A percentile compares a stretch with the other conserved stretches of the same genome.
These are phyloP conservation scores for Elongisporangium anandrum DNA, from an alignment of 352 stramenopile species.

Conservation along the genomic window DNA sequence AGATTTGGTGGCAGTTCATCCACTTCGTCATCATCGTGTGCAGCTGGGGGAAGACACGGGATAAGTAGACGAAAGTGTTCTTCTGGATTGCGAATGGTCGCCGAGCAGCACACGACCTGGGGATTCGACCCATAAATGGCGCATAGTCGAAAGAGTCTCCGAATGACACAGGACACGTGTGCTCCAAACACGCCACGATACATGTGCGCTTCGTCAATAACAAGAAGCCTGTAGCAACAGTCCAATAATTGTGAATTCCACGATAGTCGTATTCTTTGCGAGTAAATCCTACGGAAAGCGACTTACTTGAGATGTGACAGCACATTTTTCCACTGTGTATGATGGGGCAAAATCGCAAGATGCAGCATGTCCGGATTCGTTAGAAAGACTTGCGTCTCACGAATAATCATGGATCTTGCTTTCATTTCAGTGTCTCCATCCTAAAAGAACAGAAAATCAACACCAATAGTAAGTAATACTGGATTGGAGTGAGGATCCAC, in stretches of 20 bases:
- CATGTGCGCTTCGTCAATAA: slow-evolving; percentile 91
- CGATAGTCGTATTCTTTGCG: not conserved
- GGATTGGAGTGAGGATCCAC: no score
- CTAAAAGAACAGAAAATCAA: slow-evolving; percentile 25
- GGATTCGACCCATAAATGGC: slow-evolving; percentile 74
- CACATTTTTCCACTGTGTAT: slow-evolving; percentile 87
- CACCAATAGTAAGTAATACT: no score
- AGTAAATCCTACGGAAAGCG: slow-evolving; percentile 16
- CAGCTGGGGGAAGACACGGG: slow-evolving; percentile 43
- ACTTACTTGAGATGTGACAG: slow-evolving; percentile 89
- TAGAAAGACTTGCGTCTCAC: slow-evolving; percentile 92
- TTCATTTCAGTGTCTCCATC: slow-evolving; percentile 95
- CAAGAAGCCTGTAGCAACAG: slow-evolving; percentile 37
- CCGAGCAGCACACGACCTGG: slow-evolving; percentile 94
- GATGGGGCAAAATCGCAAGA: slow-evolving; percentile 92
- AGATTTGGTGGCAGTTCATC: slow-evolving; percentile 26
- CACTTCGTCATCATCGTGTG: not conserved
- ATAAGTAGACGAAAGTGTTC: slow-evolving; percentile 91
- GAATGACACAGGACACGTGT: slow-evolving; percentile 86
- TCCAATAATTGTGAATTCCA: not conserved
- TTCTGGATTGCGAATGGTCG: slow-evolving; percentile 93
- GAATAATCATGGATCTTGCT: slow-evolving; percentile 79
- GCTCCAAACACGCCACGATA: slow-evolving; percentile 90
- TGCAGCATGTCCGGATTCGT: slow-evolving; percentile 99
- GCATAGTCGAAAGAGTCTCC: slow-evolving; percentile 86